These are phyloP conservation scores for Cutaneotrichosporon sp. DNA, from an alignment of 1,284 basidiomycete species.

Conservation along the genomic window DNA sequence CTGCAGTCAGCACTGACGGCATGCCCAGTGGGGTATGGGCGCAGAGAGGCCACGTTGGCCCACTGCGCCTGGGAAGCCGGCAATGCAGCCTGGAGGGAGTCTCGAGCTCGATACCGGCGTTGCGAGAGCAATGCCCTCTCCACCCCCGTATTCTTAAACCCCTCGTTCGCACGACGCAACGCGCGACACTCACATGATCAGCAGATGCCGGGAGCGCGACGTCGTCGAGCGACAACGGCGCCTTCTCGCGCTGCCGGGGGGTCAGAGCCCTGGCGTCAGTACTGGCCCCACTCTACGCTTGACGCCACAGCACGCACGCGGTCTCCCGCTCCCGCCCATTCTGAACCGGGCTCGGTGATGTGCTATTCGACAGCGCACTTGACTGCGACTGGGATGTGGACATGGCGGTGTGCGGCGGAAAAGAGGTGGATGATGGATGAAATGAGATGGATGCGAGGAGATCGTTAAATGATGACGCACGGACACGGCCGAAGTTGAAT, in stretches of 20 bases:
- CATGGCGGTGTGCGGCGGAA: neutral
- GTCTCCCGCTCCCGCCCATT: no score
- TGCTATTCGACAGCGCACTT: neutral
- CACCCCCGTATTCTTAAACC: neutral
- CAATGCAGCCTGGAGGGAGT: no score
- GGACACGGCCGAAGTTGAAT: no score
- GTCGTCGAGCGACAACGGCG: slow-evolving; percentile 3
- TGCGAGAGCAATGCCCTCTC: neutral
- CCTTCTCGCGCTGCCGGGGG: slow-evolving; percentile 17
- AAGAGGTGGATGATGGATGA: no score
- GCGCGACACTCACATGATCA: slow-evolving; percentile 19
- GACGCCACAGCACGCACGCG: no score
- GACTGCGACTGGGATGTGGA: neutral
- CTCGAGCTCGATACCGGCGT: neutral
- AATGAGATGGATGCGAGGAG: no score
- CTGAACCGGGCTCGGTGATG: no score
- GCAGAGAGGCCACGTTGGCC: no score
- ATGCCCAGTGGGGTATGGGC: neutral
- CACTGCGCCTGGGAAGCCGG: no score
- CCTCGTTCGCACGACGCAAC: neutral
- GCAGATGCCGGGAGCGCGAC: slow-evolving; percentile 8
- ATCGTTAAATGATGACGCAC: neutral
- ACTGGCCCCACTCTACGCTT: neutral
- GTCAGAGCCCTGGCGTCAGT: slow-evolving; percentile 9
- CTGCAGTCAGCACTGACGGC: slow-evolving; percentile 19